Evolutionary conservation across 495 filamentous ascomycete species (phyloP), one percentile per base, ranked within the genome.

Genomic region (Hypoxylon subgilvum): DNA sequence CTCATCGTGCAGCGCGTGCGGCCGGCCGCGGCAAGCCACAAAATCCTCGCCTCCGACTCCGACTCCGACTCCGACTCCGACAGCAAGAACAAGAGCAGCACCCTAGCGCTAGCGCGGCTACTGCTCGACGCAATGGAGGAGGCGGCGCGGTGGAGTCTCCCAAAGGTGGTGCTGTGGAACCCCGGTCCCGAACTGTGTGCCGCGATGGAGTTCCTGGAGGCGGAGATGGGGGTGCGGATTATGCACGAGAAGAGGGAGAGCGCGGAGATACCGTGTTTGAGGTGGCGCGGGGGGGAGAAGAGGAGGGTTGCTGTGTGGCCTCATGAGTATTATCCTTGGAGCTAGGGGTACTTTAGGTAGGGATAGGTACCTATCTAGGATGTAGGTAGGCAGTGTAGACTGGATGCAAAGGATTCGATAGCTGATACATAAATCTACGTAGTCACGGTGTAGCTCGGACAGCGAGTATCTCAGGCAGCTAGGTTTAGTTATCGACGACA

Each of bases 261-360:
- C 27, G 27, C 23, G 10, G 12, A 55, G 9, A 40, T 64, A 32
- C 61, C 61, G 8, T 64, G 61, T 13, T 2, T 64, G 2, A 49
- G 61, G 23, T 59, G 48, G 54, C 45, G 47, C 10, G 28, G 43
- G 2, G 61, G 35, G n/a, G 54, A 67, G 44, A 61, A 52, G 48
- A 58, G 25, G 30, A 9, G 17, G 1, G 27, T 32, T 8, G 34
- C 13, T n/a, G 14, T 65, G 9, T 31, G 3, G 13, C 44, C 61
- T 2, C 61, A 61, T 34, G 65, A 68, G 43, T 54, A 45, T 4
- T 68, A 68, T 14, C 45, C 21, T 2, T 68, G 56, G 61, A 57
- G 65, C 25, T 68, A 59, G 36, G 19, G n/a, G 34, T 4, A 12
- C 5, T 10, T 31, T n/a, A 3, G 19, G 12, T 28, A 25, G 19